A percentile compares a stretch with the other conserved stretches of the same genome.
Conservation (phyloP, 2,329 filamentous ascomycete genomes). For the Colletotrichum camelliae region DNA sequence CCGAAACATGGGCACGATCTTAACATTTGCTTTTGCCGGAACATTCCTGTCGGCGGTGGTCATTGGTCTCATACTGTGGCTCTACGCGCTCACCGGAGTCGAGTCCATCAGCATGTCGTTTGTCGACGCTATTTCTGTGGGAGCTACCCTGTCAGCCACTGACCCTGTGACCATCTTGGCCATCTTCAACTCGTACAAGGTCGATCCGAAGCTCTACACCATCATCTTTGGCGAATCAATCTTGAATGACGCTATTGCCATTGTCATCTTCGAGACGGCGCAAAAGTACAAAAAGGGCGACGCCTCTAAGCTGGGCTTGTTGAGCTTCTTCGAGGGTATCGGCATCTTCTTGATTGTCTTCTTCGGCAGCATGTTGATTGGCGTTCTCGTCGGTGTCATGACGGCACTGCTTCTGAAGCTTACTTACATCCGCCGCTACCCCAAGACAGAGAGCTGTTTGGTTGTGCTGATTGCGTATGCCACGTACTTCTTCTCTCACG, state of each 20-base stretch:
- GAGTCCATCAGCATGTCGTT: slow-evolving; percentile 88
- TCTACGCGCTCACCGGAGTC: slow-evolving; percentile 87
- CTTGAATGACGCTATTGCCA: slow-evolving; percentile 96
- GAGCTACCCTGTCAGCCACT: slow-evolving; percentile 93
- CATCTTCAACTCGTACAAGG: slow-evolving; percentile 99
- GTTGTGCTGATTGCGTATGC: slow-evolving; percentile 94
- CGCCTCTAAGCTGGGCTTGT: slow-evolving; percentile 73
- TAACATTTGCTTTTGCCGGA: slow-evolving; percentile 96
- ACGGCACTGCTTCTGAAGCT: slow-evolving; percentile 93
- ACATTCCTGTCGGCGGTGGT: slow-evolving; percentile 98
- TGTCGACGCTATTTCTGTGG: slow-evolving; percentile 95
- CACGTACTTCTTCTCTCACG: slow-evolving; percentile 97
- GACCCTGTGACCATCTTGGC: slow-evolving; percentile 97
- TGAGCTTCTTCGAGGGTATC: slow-evolving; percentile 88
- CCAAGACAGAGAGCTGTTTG: slow-evolving; percentile 96
- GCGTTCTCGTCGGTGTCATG: slow-evolving; percentile 82
- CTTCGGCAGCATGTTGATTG: slow-evolving; percentile 91
- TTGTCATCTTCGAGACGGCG: slow-evolving; percentile 97
- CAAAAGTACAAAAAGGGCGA: slow-evolving; percentile 86
- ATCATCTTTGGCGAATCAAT: slow-evolving; percentile 99
- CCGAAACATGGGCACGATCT: slow-evolving; percentile 93
- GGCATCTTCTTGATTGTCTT: slow-evolving; percentile 96
- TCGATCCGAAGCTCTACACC: slow-evolving; percentile 97
- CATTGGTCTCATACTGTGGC: slow-evolving; percentile 83
- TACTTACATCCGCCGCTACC: slow-evolving; percentile 88